Evolutionary conservation across 257 asterid species (phyloP).

Genomic region (Solanum habrochaites): DNA sequence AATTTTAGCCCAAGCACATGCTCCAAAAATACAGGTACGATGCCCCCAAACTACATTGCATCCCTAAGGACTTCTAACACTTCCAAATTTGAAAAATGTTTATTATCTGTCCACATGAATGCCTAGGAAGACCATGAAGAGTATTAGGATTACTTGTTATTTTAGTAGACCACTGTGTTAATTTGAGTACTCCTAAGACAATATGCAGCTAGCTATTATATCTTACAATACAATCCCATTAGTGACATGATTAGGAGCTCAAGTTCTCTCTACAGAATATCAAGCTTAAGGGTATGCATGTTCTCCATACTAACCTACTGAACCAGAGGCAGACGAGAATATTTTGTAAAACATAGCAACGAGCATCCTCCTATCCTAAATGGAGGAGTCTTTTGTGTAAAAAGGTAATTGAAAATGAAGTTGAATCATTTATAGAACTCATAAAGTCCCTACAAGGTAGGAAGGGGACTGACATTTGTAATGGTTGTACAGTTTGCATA

Average conservation of each 20-base stretch:
- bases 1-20: background rate
- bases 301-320: background rate
- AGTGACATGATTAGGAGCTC: background rate
- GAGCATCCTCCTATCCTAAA: background rate
- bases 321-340: background rate
- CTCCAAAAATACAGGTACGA: background rate
- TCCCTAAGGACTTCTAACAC: background rate
- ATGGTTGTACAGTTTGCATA: background rate
- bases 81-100: background rate
- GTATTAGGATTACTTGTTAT: background rate
- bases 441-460: background rate
- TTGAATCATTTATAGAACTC: background rate
- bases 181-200: background rate
- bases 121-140: background rate
- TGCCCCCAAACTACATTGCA: background rate
- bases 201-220: background rate
- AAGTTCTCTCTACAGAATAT: background rate
- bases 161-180: background rate
- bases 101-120: background rate
- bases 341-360: background rate
- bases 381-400: background rate
- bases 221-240: background rate
- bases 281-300: background rate
- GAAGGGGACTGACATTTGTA: background rate
- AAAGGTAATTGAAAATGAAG: background rate